A percentile compares a stretch with the other conserved stretches of the same genome.
These are phyloP conservation scores for Aspergillus sp. DNA, from an alignment of 2,329 filamentous ascomycete genomes.

Conservation along the genomic window DNA sequence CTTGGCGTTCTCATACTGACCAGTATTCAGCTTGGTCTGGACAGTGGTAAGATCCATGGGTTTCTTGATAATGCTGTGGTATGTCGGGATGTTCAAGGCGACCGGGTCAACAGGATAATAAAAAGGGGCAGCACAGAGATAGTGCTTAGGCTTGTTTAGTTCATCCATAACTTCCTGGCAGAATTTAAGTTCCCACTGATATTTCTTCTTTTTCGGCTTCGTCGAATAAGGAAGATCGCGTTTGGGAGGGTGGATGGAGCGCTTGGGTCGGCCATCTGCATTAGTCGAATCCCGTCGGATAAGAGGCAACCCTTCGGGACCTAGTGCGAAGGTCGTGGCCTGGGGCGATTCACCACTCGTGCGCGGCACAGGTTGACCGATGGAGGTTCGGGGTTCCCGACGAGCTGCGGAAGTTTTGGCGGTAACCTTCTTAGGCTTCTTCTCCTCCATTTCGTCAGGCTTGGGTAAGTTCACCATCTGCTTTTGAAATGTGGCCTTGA, in stretches of 20 bases:
- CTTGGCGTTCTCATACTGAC: slow-evolving; percentile 79
- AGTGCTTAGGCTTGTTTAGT: slow-evolving; percentile 74
- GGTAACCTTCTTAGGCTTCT: slow-evolving; percentile 56
- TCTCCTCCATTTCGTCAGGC: slow-evolving; percentile 64
- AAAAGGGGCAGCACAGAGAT: slow-evolving; percentile 72
- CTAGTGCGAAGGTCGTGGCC: slow-evolving; percentile 71
- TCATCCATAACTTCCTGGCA: slow-evolving; percentile 81
- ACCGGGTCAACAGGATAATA: slow-evolving; percentile 87
- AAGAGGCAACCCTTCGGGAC: slow-evolving; percentile 75
- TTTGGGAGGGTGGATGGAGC: slow-evolving; percentile 89
- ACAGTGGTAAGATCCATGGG: slow-evolving; percentile 95
- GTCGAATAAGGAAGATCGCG: slow-evolving; percentile 90
- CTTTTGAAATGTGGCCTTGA: slow-evolving; percentile 63
- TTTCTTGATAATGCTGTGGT: slow-evolving; percentile 92
- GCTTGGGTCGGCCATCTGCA: slow-evolving; percentile 81
- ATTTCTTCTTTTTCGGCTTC: slow-evolving; percentile 88
- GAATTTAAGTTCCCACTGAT: slow-evolving; percentile 86
- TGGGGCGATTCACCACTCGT: slow-evolving; percentile 37
- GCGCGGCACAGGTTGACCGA: slow-evolving; percentile 46
- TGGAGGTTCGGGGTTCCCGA: slow-evolving; percentile 53
- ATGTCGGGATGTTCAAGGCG: slow-evolving; percentile 88
- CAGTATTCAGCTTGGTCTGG: slow-evolving; percentile 72
- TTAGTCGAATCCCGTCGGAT: slow-evolving; percentile 85
- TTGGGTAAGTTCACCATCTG: slow-evolving; percentile 65
- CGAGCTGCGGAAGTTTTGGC: slow-evolving; percentile 51